A percentile compares a stretch with the other conserved stretches of the same genome.
Conservation (phyloP, 2,329 filamentous ascomycete species). For the Amylocarpus encephaloides region DNA sequence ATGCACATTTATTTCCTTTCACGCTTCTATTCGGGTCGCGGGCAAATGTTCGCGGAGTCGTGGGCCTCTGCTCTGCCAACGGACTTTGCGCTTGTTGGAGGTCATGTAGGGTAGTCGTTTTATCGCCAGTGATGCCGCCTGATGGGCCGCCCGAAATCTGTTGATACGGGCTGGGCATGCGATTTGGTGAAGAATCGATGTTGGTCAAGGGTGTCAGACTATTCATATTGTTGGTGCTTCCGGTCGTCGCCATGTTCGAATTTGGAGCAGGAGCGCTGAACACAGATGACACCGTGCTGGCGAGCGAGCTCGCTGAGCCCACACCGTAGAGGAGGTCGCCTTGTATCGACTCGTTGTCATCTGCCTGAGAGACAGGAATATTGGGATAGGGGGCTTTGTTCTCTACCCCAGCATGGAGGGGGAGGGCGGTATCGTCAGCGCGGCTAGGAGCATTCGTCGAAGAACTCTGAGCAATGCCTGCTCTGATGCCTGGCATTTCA, state of each 20-base stretch:
- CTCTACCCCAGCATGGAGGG: slow-evolving; percentile 13
- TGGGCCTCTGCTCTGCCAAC: slow-evolving; percentile 15
- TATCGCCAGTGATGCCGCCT: slow-evolving; percentile 28
- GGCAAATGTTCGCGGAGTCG: slow-evolving; percentile 38
- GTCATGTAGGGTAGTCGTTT: slow-evolving; percentile 23
- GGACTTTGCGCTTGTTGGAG: slow-evolving; percentile 23
- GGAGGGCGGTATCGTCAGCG: slow-evolving; percentile 31
- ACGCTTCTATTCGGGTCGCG: slow-evolving; percentile 49
- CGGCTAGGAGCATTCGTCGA: slow-evolving; percentile 18
- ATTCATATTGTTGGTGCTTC: slow-evolving; percentile 31
- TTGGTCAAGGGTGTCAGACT: slow-evolving; percentile 61
- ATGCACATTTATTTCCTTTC: slow-evolving; percentile 52
- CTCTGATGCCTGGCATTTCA: slow-evolving; percentile 28
- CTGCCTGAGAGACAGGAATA: slow-evolving; percentile 27
- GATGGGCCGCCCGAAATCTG: slow-evolving; percentile 29
- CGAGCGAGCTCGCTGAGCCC: slow-evolving; percentile 66
- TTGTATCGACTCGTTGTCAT: slow-evolving; percentile 53
- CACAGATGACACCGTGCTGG: slow-evolving; percentile 64
- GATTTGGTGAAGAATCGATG: slow-evolving; percentile 58
- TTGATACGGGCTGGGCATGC: slow-evolving; percentile 47
- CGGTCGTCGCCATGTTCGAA: slow-evolving; percentile 22
- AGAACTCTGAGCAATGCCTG: slow-evolving; percentile 33
- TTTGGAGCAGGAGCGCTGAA: slow-evolving; percentile 45
- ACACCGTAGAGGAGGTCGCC: slow-evolving; percentile 65
- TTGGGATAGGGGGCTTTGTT: slow-evolving; percentile 14